Percentiles rank a stretch among this genome's conserved stretches.
phyloP scores from a whole-genome alignment of 257 asterid species.

The Paulownia fortunei region DNA sequence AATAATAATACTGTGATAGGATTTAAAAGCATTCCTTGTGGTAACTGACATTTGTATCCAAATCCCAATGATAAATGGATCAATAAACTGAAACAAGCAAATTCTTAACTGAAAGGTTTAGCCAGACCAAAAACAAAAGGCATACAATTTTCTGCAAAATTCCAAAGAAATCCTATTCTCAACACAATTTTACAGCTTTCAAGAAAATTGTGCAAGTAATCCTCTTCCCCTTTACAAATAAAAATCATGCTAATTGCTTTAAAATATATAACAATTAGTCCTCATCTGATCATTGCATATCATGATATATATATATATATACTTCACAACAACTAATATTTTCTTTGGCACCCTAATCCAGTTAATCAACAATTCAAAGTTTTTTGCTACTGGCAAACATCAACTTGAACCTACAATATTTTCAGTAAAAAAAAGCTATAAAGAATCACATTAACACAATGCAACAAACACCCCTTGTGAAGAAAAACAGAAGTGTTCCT shows the following conservation, averaged over 20 bases:
- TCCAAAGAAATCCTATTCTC: not conserved
- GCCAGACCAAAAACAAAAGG: not conserved
- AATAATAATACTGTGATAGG: too few relatives aligned
- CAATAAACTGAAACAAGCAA: not conserved
- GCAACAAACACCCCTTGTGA: not conserved
- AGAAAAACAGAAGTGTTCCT: not conserved
- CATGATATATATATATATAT: not conserved
- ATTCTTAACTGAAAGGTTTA: not conserved
- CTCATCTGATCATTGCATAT: not conserved
- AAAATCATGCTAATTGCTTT: not conserved
- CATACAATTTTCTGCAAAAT: not conserved
- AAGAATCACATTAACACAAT: not conserved
- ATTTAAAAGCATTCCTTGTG: too few relatives aligned
- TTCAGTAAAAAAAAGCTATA: not conserved
- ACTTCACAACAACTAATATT: not conserved
- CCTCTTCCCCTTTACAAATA: not conserved
- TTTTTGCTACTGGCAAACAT: not conserved
- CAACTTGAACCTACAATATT: not conserved
- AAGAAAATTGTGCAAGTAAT: not conserved
- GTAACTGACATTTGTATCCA: not conserved
- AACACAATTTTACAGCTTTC: not conserved
- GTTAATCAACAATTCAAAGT: not conserved
- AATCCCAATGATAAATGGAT: not conserved
- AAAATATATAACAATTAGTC: not conserved
- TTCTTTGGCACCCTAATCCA: conserved; percentile 1